Evolutionary conservation across 164 flowering plant genomes (phyloP), one percentile per base, ranked within the genome.

Genomic region (Sedum album): DNA sequence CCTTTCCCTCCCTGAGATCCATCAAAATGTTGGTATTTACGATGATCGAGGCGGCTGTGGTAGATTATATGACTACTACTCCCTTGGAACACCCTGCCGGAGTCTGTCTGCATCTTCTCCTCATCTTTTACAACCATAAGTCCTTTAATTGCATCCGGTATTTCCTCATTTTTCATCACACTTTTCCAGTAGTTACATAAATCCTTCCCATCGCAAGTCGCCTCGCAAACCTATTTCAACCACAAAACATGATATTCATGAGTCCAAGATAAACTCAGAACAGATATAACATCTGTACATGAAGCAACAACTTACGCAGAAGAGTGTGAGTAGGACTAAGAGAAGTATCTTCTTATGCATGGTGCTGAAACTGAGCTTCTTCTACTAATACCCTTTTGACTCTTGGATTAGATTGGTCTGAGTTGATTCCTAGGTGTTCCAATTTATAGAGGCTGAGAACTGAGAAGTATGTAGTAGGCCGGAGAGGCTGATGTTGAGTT

Each of bases 111-210:
- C 30, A 53, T 28, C 18, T 62, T 62, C 48, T 44, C 18, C 20
- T 44, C 15, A 53, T 57, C 21, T 25, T 33, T n/a, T 28, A 13
- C 0, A 44, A 75, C 31, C 39, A 75, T 23, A 31, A 72, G 73
- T 17, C 66, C 73, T 64, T 70, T 28, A 31, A 73, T 70, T 31
- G 74, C 76, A 10, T 73, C 57, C 21, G 79, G 76, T 74, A 76
- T 76, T 11, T 75, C 68, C 48, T 76, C 66, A 25, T 78, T 76
- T 66, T 78, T 66, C 78, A 66, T 75, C 3, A 68, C 68, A 30
- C 5, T 30, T 33, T 35, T 60, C 80, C 78, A 78, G 64, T 78
- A 75, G 31, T 66, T 76, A 7, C 72, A 70, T 7, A 62, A 66
- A 21, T 78, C 74, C 18, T 10, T 42, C 42, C 80, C 65, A 23